Conservation (phyloP, 2,329 filamentous ascomycete genomes). For the Trichoderma atrobrunneum region DNA sequence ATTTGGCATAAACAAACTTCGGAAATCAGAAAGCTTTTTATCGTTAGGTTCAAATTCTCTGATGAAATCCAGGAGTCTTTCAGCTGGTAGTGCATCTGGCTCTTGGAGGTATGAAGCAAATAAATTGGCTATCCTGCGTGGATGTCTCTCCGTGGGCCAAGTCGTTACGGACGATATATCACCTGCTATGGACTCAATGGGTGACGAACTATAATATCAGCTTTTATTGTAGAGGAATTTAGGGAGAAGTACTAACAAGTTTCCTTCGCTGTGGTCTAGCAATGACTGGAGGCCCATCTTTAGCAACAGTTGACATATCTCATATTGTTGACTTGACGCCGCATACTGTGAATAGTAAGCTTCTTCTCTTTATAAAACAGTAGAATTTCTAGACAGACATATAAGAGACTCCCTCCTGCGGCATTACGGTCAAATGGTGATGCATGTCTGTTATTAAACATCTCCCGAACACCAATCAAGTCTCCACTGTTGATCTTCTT, state of each 20-base stretch:
- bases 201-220: too few relatives aligned
- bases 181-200: too few relatives aligned
- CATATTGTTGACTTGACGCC: neutral
- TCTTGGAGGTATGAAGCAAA: slow-evolving; percentile 25
- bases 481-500: slow-evolving; percentile 20
- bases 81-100: slow-evolving; percentile 17
- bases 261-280: slow-evolving; percentile 2
- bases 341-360: slow-evolving; percentile 9
- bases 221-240: too few relatives aligned
- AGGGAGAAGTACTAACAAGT: neutral
- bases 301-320: slow-evolving; percentile 22
- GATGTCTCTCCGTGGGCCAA: too few relatives aligned
- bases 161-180: too few relatives aligned
- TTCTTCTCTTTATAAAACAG: too few relatives aligned
- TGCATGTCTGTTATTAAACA: slow-evolving; percentile 24
- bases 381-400: slow-evolving; percentile 18
- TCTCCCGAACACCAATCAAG: slow-evolving; percentile 21
- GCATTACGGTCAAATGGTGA: slow-evolving; percentile 28
- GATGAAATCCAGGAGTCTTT: slow-evolving; percentile 23
- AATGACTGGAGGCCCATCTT: slow-evolving; percentile 21
- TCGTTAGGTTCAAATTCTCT: slow-evolving; percentile 6
- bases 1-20: slow-evolving; percentile 22
- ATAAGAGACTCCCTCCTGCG: slow-evolving; percentile 17
- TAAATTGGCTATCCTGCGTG: slow-evolving; percentile 13
- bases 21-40: slow-evolving; percentile 18